Evolutionary conservation across 108 stramenopile species (phyloP).

Genomic region (Aurantiochytrium sp.): DNA sequence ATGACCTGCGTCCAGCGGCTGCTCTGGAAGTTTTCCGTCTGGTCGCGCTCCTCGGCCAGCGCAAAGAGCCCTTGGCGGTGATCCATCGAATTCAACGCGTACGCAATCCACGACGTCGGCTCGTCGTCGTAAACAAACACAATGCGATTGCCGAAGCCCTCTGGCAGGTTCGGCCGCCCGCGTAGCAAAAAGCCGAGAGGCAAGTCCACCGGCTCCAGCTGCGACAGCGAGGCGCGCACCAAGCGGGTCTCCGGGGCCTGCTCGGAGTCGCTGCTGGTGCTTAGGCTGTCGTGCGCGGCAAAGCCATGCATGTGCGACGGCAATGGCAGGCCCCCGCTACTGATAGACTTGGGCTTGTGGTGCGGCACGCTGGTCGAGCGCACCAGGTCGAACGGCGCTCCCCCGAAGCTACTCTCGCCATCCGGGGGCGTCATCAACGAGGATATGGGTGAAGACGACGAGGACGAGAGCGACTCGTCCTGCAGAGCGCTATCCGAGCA

Average conservation of each 20-base stretch:
- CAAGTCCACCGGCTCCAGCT: background rate
- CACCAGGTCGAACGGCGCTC: background rate
- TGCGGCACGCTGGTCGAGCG: background rate
- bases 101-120: conserved; percentile 20
- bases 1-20: background rate
- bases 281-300: too few relatives aligned
- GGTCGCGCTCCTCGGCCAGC: background rate
- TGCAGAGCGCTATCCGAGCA: background rate
- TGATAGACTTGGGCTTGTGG: background rate
- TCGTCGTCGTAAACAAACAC: conserved; percentile 16
- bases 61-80: conserved; percentile 3
- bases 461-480: background rate
- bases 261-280: too few relatives aligned
- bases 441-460: too few relatives aligned
- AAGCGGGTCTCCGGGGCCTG: too few relatives aligned
- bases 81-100: background rate
- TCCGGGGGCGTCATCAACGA: too few relatives aligned
- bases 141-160: background rate
- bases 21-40: background rate
- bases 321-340: background rate
- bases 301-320: background rate
- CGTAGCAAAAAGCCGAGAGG: background rate
- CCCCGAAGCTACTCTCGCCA: too few relatives aligned
- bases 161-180: background rate
- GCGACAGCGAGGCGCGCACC: background rate